These are phyloP conservation scores for Carallia brachiata DNA, from an alignment of 345 rosid genomes.

Conservation along the genomic window DNA sequence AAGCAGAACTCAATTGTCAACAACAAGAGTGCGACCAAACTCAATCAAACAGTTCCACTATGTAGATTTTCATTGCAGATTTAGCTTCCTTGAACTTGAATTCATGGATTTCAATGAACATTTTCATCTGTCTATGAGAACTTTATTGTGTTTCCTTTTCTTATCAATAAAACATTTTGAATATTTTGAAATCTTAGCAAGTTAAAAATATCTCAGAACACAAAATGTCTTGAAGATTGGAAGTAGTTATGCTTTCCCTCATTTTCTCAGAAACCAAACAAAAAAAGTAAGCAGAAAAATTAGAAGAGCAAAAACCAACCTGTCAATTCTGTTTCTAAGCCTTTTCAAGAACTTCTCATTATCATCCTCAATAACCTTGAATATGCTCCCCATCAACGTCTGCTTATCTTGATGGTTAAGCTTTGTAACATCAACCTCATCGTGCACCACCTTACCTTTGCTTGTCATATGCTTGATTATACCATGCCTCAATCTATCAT, in stretches of 20 bases:
- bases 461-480: constrained; percentile 38
- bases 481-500: constrained; percentile 43
- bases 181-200: neutral
- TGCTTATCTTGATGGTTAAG: constrained; percentile 43
- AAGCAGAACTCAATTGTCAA: too few species aligned
- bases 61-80: too few species aligned
- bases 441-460: constrained; percentile 36
- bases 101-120: too few species aligned
- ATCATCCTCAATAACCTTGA: constrained; percentile 56
- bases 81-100: too few species aligned
- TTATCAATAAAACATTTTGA: too few species aligned
- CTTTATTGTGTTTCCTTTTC: too few species aligned
- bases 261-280: too few species aligned
- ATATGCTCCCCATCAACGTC: constrained; percentile 36
- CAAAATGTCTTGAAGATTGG: neutral
- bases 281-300: neutral
- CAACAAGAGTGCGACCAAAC: too few species aligned
- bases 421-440: constrained; percentile 44
- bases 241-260: too few species aligned
- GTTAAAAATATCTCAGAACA: too few species aligned
- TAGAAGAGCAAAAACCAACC: constrained; percentile 21
- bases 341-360: constrained; percentile 47
- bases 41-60: too few species aligned
- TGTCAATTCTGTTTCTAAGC: constrained; percentile 50
- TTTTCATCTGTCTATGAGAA: too few species aligned